These are phyloP conservation scores for Botrytis galanthina DNA, from an alignment of 2,329 filamentous ascomycete species.

Conservation along the genomic window DNA sequence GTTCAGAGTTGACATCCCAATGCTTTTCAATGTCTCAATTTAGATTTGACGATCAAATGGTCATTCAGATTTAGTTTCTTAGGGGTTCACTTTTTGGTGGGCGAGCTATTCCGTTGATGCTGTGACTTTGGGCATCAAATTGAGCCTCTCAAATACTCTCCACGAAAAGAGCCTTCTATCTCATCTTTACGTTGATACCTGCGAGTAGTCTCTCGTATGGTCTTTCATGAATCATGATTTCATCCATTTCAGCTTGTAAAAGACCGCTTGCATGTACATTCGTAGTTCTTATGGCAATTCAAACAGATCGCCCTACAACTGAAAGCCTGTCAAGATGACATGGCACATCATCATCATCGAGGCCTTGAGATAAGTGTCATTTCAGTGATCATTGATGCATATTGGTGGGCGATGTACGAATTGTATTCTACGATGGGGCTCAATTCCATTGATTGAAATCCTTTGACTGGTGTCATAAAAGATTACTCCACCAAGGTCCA, in stretches of 20 bases:
- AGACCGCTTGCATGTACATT: not conserved
- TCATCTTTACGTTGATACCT: not conserved
- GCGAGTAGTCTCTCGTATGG: not conserved
- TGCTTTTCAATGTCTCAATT: not conserved
- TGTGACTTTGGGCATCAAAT: not conserved
- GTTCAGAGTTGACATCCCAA: not conserved
- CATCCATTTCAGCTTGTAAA: not conserved
- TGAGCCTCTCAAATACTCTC: not conserved
- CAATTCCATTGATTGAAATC: not conserved
- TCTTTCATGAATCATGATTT: not conserved
- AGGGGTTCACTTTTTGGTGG: not conserved
- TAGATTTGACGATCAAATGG: not conserved
- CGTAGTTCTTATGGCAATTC: not conserved
- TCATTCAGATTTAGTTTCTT: not conserved
- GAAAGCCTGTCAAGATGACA: not conserved
- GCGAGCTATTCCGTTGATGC: not conserved
- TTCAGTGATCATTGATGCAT: not conserved
- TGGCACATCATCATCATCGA: not conserved
- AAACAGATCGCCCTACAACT: not conserved
- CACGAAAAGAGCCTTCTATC: not conserved
- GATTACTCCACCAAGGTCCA: not conserved
- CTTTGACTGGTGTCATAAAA: not conserved
- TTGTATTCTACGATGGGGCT: not conserved
- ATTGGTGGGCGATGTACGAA: conserved; percentile 30
- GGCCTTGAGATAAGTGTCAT: not conserved